Base-by-base conservation (phyloP, 1,139 yeast genomes). In the Hemisphaericaspora xylofermentans region DNA sequence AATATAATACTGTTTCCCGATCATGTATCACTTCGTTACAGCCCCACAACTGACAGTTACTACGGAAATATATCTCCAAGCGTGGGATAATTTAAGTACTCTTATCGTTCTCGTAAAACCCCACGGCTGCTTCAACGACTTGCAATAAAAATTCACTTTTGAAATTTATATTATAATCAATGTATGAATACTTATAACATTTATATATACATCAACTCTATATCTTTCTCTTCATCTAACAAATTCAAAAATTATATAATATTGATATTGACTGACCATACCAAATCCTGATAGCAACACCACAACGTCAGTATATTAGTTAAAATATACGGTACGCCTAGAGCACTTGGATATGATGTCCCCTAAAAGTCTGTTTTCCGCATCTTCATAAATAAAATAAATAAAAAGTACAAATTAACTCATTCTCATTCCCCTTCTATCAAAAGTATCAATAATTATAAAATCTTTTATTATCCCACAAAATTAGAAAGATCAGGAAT, bases 201-300 rank as follows among this genome's bases (percentile, higher is more conserved):
- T n/a, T n/a, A n/a, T 24, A 24, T 24, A 24, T 24, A 24, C 27
- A 24, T 24, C 13, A 8, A 24, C 35, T 13, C 26, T 6, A n/a
- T 17, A 9, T n/a, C 17, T 25, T 22, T 33, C 36, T 33, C 36
- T 33, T 22, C 13, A 24, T 24, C 15, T 12, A 31, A 19, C 17
- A 33, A 19, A 13, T 14, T 10, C 35, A 33, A 15, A 9, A n/a
- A n/a, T n/a, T 12, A n/a, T 10, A 29, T 29, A 29, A 13, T 13
- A 26, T 24, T 12, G 16, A 29, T 16, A 29, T 25, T 22, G 19
- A 38, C 35, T 50, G 46, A 58, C 54, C 57, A 56, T 53, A 59
- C 70, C 74, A 67, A 66, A 64, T 69, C 74, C 80, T 74, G 80
- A 75, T 75, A 75, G 80, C 80, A 71, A 68, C 76, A 72, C 79